These are phyloP conservation scores for Periconia macrospinosa DNA, from an alignment of 2,329 filamentous ascomycete genomes.

Conservation along the genomic window DNA sequence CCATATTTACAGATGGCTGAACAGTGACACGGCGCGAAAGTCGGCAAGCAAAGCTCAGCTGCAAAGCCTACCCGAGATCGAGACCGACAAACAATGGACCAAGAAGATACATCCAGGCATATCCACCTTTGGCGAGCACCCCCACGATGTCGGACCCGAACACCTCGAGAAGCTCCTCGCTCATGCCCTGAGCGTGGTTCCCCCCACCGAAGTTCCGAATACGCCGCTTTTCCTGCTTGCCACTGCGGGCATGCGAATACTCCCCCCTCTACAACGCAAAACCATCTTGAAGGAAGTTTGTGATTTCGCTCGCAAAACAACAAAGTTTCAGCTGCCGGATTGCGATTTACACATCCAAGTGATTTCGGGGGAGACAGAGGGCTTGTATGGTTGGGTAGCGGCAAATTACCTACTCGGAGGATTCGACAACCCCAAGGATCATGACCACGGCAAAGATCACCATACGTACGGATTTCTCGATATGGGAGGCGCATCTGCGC, in stretches of 20 bases:
- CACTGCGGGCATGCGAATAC: conserved; percentile 89
- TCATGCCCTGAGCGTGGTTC: conserved; percentile 79
- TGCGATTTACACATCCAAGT: conserved; percentile 89
- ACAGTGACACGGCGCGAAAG: conserved; percentile 67
- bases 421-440: conserved; percentile 75
- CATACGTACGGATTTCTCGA: conserved; percentile 97
- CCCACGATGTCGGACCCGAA: conserved; percentile 75
- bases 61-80: conserved; percentile 73
- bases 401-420: conserved; percentile 93
- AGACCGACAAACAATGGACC: conserved; percentile 83
- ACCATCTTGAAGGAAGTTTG: conserved; percentile 78
- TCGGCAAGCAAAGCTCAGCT: conserved; percentile 63
- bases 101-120: conserved; percentile 93
- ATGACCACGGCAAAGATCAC: conserved; percentile 82
- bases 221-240: conserved; percentile 95
- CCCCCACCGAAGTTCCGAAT: conserved; percentile 71
- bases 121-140: conserved; percentile 81
- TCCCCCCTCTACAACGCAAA: conserved; percentile 72
- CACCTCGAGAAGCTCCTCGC: conserved; percentile 79
- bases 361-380: conserved; percentile 93
- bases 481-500: conserved; percentile 96
- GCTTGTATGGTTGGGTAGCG: conserved; percentile 95
- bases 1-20: conserved; percentile 92
- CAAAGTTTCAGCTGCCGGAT: conserved; percentile 84
- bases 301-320: conserved; percentile 74